phyloP scores from a whole-genome alignment of 2,329 filamentous ascomycete genomes.

The Pseudocercospora crystallina region DNA sequence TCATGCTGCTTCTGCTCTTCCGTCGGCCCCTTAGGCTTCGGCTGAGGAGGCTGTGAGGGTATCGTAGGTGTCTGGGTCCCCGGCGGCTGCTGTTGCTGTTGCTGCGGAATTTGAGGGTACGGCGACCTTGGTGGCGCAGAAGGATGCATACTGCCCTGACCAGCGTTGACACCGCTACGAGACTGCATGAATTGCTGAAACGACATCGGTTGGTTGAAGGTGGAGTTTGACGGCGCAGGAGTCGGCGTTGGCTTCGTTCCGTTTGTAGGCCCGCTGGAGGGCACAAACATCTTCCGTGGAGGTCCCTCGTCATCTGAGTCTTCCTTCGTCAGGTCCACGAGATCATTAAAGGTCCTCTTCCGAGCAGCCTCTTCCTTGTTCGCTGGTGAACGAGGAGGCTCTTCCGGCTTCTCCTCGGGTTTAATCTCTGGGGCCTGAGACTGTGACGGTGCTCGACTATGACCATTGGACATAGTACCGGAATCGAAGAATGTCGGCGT shows the following conservation, averaged over 20 bases:
- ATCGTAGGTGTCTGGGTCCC: slow-evolving; percentile 4
- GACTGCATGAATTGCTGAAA: slow-evolving; percentile 16
- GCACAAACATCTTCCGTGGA: slow-evolving; percentile 37
- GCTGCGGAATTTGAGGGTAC: slow-evolving; percentile 4
- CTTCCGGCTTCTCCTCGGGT: slow-evolving; percentile 24
- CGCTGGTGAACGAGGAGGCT: slow-evolving; percentile 35
- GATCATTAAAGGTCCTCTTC: slow-evolving; percentile 55
- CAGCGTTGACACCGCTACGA: not conserved
- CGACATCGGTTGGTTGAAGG: slow-evolving; percentile 19
- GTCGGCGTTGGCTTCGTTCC: slow-evolving; percentile 5
- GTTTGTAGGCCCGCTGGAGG: slow-evolving; percentile 9
- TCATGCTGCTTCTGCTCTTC: slow-evolving; percentile 31
- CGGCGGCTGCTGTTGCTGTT: slow-evolving; percentile 5
- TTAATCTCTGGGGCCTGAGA: slow-evolving; percentile 21
- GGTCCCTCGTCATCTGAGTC: slow-evolving; percentile 49
- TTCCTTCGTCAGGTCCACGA: slow-evolving; percentile 52
- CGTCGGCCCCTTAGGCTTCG: slow-evolving; percentile 27
- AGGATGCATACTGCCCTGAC: slow-evolving; percentile 5
- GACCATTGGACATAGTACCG: slow-evolving; percentile 10
- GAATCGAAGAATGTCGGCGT: slow-evolving; percentile 6
- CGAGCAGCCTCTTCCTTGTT: slow-evolving; percentile 57
- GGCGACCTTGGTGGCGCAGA: not conserved
- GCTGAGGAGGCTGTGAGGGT: slow-evolving; percentile 8
- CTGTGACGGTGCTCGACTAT: slow-evolving; percentile 3
- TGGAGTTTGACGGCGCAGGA: slow-evolving; percentile 10